Evolutionary conservation across 306 rosid genomes (phyloP), one percentile per base, ranked within the genome.

Genomic region (Sindora glabra): DNA sequence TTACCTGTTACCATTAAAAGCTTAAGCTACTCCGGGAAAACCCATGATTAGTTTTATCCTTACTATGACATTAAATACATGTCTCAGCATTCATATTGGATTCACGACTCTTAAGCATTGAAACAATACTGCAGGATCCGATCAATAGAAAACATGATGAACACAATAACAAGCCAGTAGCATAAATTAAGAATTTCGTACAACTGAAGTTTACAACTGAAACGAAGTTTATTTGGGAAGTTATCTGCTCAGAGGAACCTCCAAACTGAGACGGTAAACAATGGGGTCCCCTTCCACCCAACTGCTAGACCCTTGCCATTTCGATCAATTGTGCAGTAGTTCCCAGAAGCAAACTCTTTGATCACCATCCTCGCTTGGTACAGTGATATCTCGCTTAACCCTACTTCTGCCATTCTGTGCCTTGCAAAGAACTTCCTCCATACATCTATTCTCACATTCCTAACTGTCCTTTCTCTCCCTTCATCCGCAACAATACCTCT

Each of bases 231-330:
- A 49, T 33, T 13, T 8, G 5, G 36, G 13, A 5, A 8, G 36
- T 26, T 8, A 10, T 8, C 11, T 24, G 34, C 66, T 79, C 67
- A 81, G 12, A 30, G 73, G 62, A 89, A 86, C 73, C 66, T 74
- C 95, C 95, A 90, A 74, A 82, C 84, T 10, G 97, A 90, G 63
- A 86, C 16, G 9, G 95, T 78, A 62, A 74, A 59, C 59, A 90
- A 18, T 17, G 88, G 89, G 8, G 90, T 80, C 53, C 91, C 95
- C 49, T 81, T 89, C 97, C 97, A 86, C 40, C 95, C 89, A 58
- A 82, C 63, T 2, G 45, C 0, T 2, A 90, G 62, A 59, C 79
- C 53, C 57, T 75, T 78, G 0, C 71, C 85, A 74, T 76, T 74
- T 45, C 37, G 65, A 8, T 82, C 81, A 0, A 86, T 4, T 26